Evolutionary conservation across 192 early-diverging fungal genomes (phyloP), one percentile per base, ranked within the genome.

Genomic region (Gamsiella multidivaricata): DNA sequence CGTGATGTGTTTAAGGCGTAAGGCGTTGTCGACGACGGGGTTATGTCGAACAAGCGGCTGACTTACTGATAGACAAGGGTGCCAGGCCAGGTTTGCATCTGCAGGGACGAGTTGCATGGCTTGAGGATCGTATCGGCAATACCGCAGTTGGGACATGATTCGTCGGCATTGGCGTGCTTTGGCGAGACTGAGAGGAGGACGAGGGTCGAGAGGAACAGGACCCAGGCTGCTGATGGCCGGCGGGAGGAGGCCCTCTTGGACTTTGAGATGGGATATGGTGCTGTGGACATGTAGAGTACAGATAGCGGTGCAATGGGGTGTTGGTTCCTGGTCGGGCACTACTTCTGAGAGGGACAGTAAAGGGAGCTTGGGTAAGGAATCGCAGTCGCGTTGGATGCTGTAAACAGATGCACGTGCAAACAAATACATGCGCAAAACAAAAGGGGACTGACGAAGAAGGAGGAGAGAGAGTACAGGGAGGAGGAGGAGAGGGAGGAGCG

Each of bases 41-140:
- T n/a, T 32, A 25, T 14, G n/a, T 4, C 3, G 31, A 32, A 34
- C 28, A 50, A 23, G 51, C 5, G 26, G 31, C 8, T 2, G 14
- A 53, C 74, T 68, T 64, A 78, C 74, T 78, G 74, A 54, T 78
- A 78, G 17, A 78, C 65, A 3, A 59, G 26, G 12, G 43, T 26
- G 3, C 74, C 65, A 25, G 74, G 54, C 74, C 74, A 78, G 8
- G 60, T 54, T 20, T 57, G 12, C 31, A 78, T 69, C 2, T 46
- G 12, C 15, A 78, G 34, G 26, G 54, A 20, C 1, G 65, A 58
- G 0, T 69, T 69, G 37, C 74, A 78, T 49, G 74, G 74, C 31
- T 67, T 66, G 37, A 78, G 65, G 3, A 78, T 15, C 12, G 53
- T 20, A 3, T 64, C 60, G 11, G 55, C 74, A 63, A n/a, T 25